Evolutionary conservation across 164 flowering plant species (phyloP).

Genomic region (Pachysandra terminalis): DNA sequence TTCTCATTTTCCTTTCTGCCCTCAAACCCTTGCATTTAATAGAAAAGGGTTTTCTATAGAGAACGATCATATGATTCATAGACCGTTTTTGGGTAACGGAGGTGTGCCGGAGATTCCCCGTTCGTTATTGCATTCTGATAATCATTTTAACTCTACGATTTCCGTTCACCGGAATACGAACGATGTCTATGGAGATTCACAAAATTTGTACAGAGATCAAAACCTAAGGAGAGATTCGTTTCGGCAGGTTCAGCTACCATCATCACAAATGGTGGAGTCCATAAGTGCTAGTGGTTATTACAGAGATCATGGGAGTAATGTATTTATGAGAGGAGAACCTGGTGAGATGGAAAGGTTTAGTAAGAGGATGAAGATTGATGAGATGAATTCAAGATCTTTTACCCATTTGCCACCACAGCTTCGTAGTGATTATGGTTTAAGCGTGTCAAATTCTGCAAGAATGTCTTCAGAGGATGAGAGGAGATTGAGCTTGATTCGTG

Average conservation of each 20-base stretch:
- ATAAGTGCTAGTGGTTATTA: conserved; percentile 5
- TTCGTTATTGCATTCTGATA: not conserved
- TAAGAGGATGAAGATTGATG: conserved; percentile 63
- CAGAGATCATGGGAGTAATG: conserved; percentile 15
- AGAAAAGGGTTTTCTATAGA: conserved; percentile 9
- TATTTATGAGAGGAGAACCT: conserved; percentile 19
- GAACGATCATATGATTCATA: conserved; percentile 14
- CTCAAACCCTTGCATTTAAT: conserved; percentile 32
- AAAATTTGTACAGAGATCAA: conserved; percentile 26
- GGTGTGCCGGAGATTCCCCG: conserved; percentile 9
- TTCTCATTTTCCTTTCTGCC: conserved; percentile 78
- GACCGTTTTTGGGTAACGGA: conserved; percentile 23
- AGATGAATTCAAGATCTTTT: conserved; percentile 14
- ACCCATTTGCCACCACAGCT: not conserved
- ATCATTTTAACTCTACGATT: conserved; percentile 1
- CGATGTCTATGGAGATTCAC: conserved; percentile 17
- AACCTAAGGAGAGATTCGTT: conserved; percentile 19
- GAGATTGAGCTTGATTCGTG: conserved; percentile 64
- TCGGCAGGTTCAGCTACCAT: not conserved
- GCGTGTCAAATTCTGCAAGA: not conserved
- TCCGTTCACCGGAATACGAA: conserved; percentile 6
- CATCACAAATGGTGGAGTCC: not conserved
- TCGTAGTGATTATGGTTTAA: conserved; percentile 4
- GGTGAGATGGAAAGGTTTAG: conserved; percentile 29
- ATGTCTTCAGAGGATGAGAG: conserved; percentile 49